Evolutionary conservation across 768 basidiomycete genomes (phyloP).

Genomic region (Tylopilus vinaceipallidus): DNA sequence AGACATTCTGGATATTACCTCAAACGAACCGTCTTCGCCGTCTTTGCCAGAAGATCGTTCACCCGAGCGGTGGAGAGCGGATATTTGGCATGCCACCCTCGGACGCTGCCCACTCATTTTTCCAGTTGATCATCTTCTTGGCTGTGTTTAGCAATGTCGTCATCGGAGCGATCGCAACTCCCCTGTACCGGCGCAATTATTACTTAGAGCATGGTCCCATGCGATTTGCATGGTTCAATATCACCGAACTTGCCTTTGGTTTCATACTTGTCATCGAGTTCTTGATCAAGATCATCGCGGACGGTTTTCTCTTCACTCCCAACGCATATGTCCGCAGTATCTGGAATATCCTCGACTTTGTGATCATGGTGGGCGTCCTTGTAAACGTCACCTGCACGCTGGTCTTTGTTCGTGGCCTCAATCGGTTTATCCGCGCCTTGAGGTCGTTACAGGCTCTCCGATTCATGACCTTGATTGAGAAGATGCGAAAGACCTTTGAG

Average conservation of each 20-base stretch:
- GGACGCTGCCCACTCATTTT: constrained; percentile 61
- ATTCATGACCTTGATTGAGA: constrained; percentile 84
- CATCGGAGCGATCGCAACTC: constrained; percentile 83
- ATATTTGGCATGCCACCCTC: constrained; percentile 78
- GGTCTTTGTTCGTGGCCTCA: constrained; percentile 73
- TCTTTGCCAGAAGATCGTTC: constrained; percentile 79
- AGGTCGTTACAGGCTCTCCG: constrained; percentile 88
- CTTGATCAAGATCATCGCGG: constrained; percentile 86
- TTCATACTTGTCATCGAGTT: constrained; percentile 77
- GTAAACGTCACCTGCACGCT: constrained; percentile 72
- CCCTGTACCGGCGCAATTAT: constrained; percentile 75
- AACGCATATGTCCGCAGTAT: constrained; percentile 90
- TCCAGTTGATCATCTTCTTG: constrained; percentile 70
- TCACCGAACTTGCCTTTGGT: constrained; percentile 73
- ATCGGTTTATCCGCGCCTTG: constrained; percentile 78
- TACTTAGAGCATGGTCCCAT: constrained; percentile 55
- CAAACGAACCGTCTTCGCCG: constrained; percentile 73
- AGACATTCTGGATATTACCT: constrained; percentile 84
- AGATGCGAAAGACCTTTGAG: constrained; percentile 84
- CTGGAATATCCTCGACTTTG: constrained; percentile 89
- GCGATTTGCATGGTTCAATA: constrained; percentile 85
- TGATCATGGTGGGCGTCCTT: constrained; percentile 76
- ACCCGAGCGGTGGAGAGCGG: constrained; percentile 81
- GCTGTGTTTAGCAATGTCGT: constrained; percentile 79
- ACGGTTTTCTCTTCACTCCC: constrained; percentile 88